Evolutionary conservation across 495 filamentous ascomycete genomes (phyloP), one percentile per base, ranked within the genome.

Genomic region (Pseudoneurospora amorphoporcata): DNA sequence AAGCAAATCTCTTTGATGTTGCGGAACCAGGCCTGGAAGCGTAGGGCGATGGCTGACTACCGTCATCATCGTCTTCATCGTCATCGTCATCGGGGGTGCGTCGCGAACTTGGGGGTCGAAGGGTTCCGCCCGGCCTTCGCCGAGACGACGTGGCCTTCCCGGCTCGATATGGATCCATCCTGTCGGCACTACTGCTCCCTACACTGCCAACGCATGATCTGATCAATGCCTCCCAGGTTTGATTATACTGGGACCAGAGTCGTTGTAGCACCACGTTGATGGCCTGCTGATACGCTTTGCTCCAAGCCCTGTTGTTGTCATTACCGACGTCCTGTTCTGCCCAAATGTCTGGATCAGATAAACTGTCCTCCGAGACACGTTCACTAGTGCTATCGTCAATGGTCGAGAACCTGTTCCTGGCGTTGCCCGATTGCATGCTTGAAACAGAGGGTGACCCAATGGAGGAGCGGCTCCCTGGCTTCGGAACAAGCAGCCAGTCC

Each of bases 261-360:
- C 10, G 53, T 16, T 17, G 68, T 75, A 80, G 77, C 6, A 73
- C 70, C 23, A 37, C 16, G 16, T 76, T 71, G 6, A 75, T 70
- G 10, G 39, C 39, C 12, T 61, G 75, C 14, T 78, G 70, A 19
- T 73, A 76, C 0, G 72, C 39, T 17, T 14, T 53, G 8, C 39
- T 73, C 77, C 77, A 80, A 0, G 8, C 3, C n/a, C 42, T 71
- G 7, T 69, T 65, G 5, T 61, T 68, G 3, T 58, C 68, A 7
- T 77, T 39, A 1, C 40, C 53, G 3, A 68, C 73, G 10, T 69
- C 73, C 2, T 70, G 39, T 5, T 73, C 77, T 8, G 72, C 42
- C 74, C 72, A 75, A 6, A 72, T 61, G 17, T 78, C 78, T 10
- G 74, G 74, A 12, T 80, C 78, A 6, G 78, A 80, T 41, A 79